Base-by-base conservation (phyloP, 2,329 filamentous ascomycete genomes). In the Fusarium cicatricum region DNA sequence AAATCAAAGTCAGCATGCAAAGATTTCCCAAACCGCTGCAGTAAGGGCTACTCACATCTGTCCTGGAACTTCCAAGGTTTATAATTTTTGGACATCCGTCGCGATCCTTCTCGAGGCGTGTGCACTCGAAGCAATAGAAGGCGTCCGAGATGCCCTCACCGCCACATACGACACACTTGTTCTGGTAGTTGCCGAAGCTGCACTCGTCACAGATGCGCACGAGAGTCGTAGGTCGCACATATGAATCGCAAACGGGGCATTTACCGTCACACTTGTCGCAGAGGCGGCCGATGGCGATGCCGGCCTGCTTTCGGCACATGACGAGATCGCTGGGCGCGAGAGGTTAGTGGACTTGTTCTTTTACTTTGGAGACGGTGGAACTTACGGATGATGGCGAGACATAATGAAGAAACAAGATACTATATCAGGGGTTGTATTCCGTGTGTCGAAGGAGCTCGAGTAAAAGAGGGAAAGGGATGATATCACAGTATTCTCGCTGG, bases 211-310 rank as follows among this genome's bases (percentile, higher is more conserved):
- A 99, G 80, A 99, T 98, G 72, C 94, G 92, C 58, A 96, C 95
- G 52, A 98, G 89, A 9, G 95, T 98, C 23, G 95, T 99, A 11
- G 95, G 95, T 14, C 95, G 93, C 62, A 99, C 95, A 85, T 99
- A 99, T 58, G 91, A 96, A 76, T 99, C 95, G 86, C 95, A 99
- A 58, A 99, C 93, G 65, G 95, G 95, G 72, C 95, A 99, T 82
- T 99, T 99, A 77, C 95, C 95, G 80, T 99, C 95, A 83, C 95
- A 99, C 81, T 99, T 99, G 82, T 99, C 95, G 85, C 95, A 99
- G 74, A 99, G 91, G 52, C 95, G 93, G 74, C 95, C 95, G 85
- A 99, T 97, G 71, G 93, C 91, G 75, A 98, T 97, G 79, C 95
- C 95, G 58, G 94, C 84, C 77, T 97, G 94, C 82, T 99, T 99